These are phyloP conservation scores for Boehmeria nivea DNA, from an alignment of 306 rosid genomes.

Conservation along the genomic window DNA sequence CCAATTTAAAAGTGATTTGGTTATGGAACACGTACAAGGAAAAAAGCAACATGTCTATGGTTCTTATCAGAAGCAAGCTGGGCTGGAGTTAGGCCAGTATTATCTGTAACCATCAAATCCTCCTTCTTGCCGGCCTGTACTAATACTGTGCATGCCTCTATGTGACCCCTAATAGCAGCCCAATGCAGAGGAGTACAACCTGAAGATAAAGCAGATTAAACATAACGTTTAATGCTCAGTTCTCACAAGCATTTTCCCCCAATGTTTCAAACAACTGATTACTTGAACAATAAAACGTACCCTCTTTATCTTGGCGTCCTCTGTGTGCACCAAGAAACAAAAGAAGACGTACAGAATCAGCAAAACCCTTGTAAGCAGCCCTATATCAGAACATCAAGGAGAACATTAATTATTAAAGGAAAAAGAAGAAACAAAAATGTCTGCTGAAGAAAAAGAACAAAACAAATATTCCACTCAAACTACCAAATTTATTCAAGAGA, in stretches of 20 bases:
- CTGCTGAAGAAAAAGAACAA: neutral
- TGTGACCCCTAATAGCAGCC: conserved; percentile 95
- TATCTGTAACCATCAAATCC: conserved; percentile 83
- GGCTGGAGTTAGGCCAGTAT: conserved; percentile 96
- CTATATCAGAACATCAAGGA: conserved; percentile 34
- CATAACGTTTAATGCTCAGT: conserved; percentile 11
- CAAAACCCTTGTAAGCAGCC: conserved; percentile 99
- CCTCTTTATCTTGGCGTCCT: conserved; percentile 94
- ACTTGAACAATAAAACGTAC: conserved; percentile 31
- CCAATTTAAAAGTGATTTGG: conserved; percentile 33
- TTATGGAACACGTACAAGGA: conserved; percentile 83
- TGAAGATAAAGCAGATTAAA: conserved; percentile 26
- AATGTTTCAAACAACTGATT: conserved; percentile 9
- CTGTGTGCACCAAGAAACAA: conserved; percentile 87
- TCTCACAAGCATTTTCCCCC: conserved; percentile 1
- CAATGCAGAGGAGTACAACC: conserved; percentile 98
- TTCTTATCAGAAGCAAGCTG: conserved; percentile 95
- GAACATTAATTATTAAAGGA: neutral
- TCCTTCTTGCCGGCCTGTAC: conserved; percentile 99
- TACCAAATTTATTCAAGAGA: neutral
- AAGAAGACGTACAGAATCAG: conserved; percentile 87
- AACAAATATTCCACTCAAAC: neutral
- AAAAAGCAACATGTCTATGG: conserved; percentile 98
- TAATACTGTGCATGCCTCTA: conserved; percentile 96
- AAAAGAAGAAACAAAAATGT: neutral